Percentiles rank a stretch among this genome's conserved stretches.
Evolutionary conservation across 176 grass and related monocot genomes (phyloP).

Genomic region (Phyllostachys edulis): DNA sequence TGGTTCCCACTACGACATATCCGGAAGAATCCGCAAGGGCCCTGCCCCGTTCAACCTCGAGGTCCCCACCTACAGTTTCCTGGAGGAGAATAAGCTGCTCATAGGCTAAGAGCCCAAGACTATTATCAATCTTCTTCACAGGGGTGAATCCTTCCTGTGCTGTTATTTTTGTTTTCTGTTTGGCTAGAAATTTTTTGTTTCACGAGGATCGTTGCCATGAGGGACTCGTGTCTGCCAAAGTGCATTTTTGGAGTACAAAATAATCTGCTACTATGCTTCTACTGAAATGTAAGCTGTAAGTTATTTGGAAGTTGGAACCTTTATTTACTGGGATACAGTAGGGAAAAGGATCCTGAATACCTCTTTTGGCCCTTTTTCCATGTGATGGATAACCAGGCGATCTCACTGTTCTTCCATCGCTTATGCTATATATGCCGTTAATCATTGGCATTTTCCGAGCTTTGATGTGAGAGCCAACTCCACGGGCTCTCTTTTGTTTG

Average conservation of each 20-base stretch:
- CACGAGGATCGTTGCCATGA: constrained; percentile 15
- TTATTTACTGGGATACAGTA: constrained; percentile 22
- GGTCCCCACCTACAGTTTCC: constrained; percentile 82
- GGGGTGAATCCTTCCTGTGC: constrained; percentile 23
- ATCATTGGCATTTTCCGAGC: not conserved
- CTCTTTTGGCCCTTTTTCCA: not conserved
- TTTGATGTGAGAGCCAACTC: not conserved
- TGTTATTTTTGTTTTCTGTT: constrained; percentile 32
- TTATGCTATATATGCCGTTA: not conserved
- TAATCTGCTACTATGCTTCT: constrained; percentile 45
- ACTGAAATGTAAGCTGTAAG: constrained; percentile 42
- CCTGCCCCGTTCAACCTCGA: constrained; percentile 80
- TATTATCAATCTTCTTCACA: not conserved
- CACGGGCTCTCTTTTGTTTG: not conserved
- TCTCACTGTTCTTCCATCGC: not conserved
- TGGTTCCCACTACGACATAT: constrained; percentile 86
- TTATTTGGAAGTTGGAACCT: not conserved
- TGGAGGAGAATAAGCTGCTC: constrained; percentile 85
- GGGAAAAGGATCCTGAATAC: not conserved
- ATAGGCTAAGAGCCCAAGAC: constrained; percentile 52
- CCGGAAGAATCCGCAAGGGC: constrained; percentile 83
- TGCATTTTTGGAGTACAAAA: constrained; percentile 41
- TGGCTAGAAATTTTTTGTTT: constrained; percentile 40
- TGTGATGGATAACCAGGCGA: constrained; percentile 11
- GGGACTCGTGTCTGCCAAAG: constrained; percentile 7